phyloP scores from a whole-genome alignment of 163 green algal species.

The Scenedesmus sp. region DNA sequence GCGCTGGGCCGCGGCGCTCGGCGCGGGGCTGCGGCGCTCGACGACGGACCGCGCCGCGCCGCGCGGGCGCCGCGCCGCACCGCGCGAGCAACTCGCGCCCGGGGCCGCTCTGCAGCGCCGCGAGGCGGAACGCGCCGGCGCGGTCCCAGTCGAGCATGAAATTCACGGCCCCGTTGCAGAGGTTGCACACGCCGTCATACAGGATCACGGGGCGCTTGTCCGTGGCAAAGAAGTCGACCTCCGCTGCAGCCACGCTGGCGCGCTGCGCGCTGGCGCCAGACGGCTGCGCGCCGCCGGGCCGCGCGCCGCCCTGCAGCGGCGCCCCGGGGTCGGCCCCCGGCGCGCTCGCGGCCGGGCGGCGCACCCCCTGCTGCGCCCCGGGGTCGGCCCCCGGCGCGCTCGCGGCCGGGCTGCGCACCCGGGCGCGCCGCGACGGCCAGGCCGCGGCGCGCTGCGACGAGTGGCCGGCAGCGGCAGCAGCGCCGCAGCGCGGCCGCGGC shows the following conservation, averaged over 20 bases:
- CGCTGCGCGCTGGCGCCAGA: neutral
- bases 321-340: no score
- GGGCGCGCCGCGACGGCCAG: no score
- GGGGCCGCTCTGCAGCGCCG: constrained; percentile 80
- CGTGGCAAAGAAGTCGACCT: constrained; percentile 59
- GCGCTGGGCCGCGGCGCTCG: neutral
- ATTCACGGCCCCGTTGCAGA: constrained; percentile 95
- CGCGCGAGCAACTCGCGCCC: constrained; percentile 74
- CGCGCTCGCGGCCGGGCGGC: no score
- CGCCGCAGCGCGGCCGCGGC: no score
- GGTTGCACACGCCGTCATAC: constrained; percentile 92
- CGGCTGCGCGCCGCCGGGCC: no score
- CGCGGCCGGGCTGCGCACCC: no score
- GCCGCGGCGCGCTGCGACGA: no score
- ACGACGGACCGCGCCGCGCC: no score
- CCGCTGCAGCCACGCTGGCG: neutral
- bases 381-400: no score
- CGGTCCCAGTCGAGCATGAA: constrained; percentile 85
- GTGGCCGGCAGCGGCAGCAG: no score
- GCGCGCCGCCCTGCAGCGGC: no score
- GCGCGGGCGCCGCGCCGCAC: neutral
- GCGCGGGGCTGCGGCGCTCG: neutral
- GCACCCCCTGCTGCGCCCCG: no score
- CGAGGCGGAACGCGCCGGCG: constrained; percentile 63
- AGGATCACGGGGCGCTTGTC: constrained; percentile 84